Base-by-base conservation (phyloP, 2,329 filamentous ascomycete species). In the Colletotrichum sansevieriae region DNA sequence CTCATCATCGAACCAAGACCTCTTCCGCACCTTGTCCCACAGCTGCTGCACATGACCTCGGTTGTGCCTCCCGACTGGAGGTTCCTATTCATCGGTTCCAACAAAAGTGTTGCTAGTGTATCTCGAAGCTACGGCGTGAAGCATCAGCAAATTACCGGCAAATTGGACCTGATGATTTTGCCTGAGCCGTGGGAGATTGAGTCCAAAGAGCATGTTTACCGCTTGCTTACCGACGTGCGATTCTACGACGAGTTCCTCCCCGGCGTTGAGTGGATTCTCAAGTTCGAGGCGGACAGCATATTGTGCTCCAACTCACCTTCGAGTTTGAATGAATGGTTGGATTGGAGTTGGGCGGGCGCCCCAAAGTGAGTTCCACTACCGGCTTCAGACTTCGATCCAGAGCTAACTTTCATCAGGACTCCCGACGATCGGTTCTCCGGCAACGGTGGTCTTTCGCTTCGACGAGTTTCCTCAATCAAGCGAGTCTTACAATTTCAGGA, bases 21-120 rank as follows among this genome's bases (percentile, higher is more conserved):
- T 2, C 72, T 85, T 13, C 80, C 84, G 13, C 82, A 84, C 71
- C 81, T 87, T 3, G 83, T 82, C 0, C 83, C 85, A 3, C 81
- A 83, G 65, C 78, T 86, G 29, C 76, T 86, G 46, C 84, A 87
- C 76, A 85, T 86, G 81, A 82, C 84, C 39, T 77, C 81, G 3
- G 83, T 86, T 22, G 83, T 88, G 2, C 86, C 86, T 4, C 83
- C 84, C 1, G 85, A 88, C 77, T 88, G 86, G 86, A 83, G 82
- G 35, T 87, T 87, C 77, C 81, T 82, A 46, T 86, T 87, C 73
- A 79, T 87, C 70, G 85, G 85, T 59, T 83, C 84, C 37, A 79
- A 81, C 39, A 76, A 81, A 71, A 87, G 84, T 61, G 80, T 84
- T 25, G 76, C 80, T 49, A 80, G 78, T 70, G 76, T 88, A 10